Percentiles rank a stretch among this genome's conserved stretches.
Evolutionary conservation across 108 stramenopile genomes (phyloP).

Genomic region (Nitzschia putrida): DNA sequence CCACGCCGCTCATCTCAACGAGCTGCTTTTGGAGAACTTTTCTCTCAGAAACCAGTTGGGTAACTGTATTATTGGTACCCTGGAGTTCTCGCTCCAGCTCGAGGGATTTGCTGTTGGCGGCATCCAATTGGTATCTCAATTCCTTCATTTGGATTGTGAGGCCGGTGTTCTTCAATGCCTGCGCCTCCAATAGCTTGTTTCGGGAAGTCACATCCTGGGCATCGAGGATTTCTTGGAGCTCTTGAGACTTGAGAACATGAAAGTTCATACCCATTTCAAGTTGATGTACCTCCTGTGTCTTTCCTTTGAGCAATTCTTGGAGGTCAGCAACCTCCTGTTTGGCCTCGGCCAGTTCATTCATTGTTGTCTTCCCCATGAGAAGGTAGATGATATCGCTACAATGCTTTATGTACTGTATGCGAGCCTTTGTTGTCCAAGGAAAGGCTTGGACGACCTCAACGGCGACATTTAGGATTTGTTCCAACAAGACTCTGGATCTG

Average conservation of each 20-base stretch:
- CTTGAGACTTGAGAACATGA: conserved; percentile 10
- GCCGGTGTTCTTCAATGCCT: conserved; percentile 11
- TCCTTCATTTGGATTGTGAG: conserved; percentile 10
- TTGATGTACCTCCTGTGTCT: background rate
- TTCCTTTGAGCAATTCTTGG: conserved; percentile 7
- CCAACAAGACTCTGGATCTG: too few species aligned
- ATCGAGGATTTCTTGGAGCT: conserved; percentile 13
- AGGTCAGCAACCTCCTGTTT: conserved; percentile 7
- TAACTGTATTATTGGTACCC: background rate
- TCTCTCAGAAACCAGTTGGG: background rate
- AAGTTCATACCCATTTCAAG: conserved; percentile 13
- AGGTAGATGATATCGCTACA: background rate
- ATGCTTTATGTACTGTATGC: background rate
- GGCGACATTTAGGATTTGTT: too few species aligned
- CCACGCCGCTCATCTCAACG: conserved; percentile 14
- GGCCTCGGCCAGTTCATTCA: conserved; percentile 11
- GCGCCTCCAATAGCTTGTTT: background rate
- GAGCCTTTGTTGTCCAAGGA: too few species aligned
- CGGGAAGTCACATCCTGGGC: background rate
- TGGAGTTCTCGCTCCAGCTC: background rate
- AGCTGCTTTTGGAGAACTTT: conserved; percentile 4
- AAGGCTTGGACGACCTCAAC: too few species aligned
- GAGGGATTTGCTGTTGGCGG: background rate
- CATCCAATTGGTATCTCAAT: conserved; percentile 2
- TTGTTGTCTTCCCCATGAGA: conserved; percentile 1